Conservation (phyloP, 345 rosid species). For the Hypericum androsaemum region DNA sequence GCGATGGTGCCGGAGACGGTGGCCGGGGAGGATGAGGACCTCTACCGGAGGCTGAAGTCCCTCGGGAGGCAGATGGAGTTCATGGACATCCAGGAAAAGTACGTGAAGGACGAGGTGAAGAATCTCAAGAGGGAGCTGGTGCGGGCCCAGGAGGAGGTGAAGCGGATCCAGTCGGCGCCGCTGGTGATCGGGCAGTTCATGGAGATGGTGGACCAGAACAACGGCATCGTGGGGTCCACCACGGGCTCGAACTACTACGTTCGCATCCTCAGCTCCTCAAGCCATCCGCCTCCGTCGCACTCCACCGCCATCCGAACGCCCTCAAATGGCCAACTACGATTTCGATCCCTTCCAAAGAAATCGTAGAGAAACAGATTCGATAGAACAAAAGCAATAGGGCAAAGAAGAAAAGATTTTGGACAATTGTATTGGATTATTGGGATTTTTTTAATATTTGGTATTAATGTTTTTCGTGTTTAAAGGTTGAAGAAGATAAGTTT, state of each 20-base stretch:
- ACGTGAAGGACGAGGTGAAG: slow-evolving; percentile 94
- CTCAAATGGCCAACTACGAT: no score
- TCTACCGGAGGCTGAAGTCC: slow-evolving; percentile 63
- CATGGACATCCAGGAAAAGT: slow-evolving; percentile 90
- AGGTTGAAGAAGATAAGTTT: no score
- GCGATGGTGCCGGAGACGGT: slow-evolving; percentile 10
- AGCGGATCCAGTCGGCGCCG: slow-evolving; percentile 94
- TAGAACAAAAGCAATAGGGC: no score
- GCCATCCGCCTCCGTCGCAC: slow-evolving; percentile 97
- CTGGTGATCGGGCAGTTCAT: slow-evolving; percentile 94
- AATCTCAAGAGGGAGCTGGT: slow-evolving; percentile 81
- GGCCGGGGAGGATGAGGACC: slow-evolving; percentile 67
- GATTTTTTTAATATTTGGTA: no score
- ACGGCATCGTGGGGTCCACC: slow-evolving; percentile 98
- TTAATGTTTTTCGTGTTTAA: no score
- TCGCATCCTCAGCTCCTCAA: slow-evolving; percentile 77
- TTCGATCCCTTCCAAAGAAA: no score
- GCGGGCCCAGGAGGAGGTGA: slow-evolving; percentile 95
- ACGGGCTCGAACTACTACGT: slow-evolving; percentile 97
- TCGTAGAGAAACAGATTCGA: no score
- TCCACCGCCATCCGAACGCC: slow-evolving; percentile 94
- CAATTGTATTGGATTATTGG: no score
- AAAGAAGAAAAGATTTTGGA: no score
- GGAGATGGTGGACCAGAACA: slow-evolving; percentile 99
- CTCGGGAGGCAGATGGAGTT: slow-evolving; percentile 78